Evolutionary conservation across 2,329 filamentous ascomycete species (phyloP).

Genomic region (Monosporascus cannonballus): DNA sequence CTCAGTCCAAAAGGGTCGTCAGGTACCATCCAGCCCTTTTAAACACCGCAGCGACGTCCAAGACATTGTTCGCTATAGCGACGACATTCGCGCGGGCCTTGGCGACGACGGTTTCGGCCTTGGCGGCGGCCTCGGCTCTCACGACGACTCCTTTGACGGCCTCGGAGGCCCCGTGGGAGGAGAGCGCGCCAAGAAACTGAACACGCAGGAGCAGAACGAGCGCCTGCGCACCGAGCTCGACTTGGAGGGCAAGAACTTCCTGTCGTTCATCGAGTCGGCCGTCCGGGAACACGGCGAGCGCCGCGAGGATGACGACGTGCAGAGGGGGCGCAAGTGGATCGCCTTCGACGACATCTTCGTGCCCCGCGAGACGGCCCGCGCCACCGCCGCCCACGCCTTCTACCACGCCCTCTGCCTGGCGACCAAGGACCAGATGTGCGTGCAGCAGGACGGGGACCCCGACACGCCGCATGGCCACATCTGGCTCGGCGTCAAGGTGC

Average conservation of each 20-base stretch:
- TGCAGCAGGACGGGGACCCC: conserved; percentile 50
- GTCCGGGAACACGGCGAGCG: conserved; percentile 25
- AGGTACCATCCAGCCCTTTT: conserved; percentile 35
- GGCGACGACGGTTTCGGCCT: conserved; percentile 27
- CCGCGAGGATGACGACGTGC: conserved; percentile 22
- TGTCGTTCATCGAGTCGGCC: conserved; percentile 34
- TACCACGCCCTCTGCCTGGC: conserved; percentile 67
- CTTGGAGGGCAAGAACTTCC: conserved; percentile 38
- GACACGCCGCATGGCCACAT: conserved; percentile 41
- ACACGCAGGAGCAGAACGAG: conserved; percentile 6
- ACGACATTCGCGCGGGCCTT: conserved; percentile 27
- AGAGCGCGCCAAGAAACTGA: not conserved
- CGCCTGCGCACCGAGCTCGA: conserved; percentile 31
- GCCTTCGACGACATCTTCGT: conserved; percentile 65
- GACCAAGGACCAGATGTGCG: conserved; percentile 56
- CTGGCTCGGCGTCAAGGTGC: conserved; percentile 33
- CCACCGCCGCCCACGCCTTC: conserved; percentile 69
- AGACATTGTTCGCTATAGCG: conserved; percentile 43
- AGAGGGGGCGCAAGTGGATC: conserved; percentile 39
- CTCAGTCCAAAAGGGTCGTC: conserved; percentile 33
- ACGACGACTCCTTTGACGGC: conserved; percentile 26
- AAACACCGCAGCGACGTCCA: conserved; percentile 28
- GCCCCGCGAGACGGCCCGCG: conserved; percentile 43
- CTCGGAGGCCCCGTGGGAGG: conserved; percentile 8
- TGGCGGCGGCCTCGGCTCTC: conserved; percentile 17